Evolutionary conservation across 495 filamentous ascomycete genomes (phyloP).

Genomic region (Tuber indicum): DNA sequence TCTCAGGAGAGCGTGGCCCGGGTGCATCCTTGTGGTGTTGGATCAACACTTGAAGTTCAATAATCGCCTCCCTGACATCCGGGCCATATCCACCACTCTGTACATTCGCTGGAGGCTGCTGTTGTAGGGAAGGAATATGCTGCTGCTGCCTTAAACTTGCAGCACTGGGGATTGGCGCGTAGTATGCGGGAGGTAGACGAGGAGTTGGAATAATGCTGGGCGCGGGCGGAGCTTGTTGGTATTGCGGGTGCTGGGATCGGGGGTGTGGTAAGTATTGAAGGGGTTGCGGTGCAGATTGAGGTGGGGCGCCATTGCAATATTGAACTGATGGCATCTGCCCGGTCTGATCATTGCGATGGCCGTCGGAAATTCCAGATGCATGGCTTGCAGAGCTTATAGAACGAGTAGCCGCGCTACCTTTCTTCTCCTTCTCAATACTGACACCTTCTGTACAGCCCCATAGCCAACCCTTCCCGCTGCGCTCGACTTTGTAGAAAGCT

Average conservation of each 20-base stretch:
- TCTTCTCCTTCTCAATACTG: slow-evolving; percentile 65
- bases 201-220: neutral
- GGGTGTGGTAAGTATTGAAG: neutral
- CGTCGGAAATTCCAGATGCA: neutral
- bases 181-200: neutral
- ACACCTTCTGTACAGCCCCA: slow-evolving; percentile 60
- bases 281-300: neutral
- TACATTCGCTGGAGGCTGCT: neutral
- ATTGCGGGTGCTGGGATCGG: neutral
- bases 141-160: neutral
- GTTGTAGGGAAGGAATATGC: neutral
- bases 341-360: neutral
- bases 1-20: neutral
- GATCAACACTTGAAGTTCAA: neutral
- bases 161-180: neutral
- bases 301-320: neutral
- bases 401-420: slow-evolving; percentile 28
- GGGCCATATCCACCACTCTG: neutral
- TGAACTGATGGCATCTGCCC: neutral
- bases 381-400: neutral
- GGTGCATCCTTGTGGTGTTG: neutral
- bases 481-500: slow-evolving; percentile 77
- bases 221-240: neutral
- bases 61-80: neutral
- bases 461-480: slow-evolving; percentile 64